These are phyloP conservation scores for Pichia inconspicua DNA, from an alignment of 1,139 yeast genomes.

Conservation along the genomic window DNA sequence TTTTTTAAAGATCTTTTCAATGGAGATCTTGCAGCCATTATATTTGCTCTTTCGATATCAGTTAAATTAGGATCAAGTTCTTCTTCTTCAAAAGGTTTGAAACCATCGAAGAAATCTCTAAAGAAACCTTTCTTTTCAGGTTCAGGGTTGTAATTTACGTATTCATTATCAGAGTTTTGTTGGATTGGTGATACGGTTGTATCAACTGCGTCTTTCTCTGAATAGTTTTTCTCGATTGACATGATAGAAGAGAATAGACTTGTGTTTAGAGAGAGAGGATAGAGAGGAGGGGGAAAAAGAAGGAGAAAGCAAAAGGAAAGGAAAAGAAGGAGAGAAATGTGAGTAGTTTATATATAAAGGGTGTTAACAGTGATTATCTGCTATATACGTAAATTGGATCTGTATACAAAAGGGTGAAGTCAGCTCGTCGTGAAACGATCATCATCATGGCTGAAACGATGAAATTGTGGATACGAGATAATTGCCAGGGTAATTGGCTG, in stretches of 20 bases:
- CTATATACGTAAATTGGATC: too few relatives aligned
- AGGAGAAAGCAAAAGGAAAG: too few relatives aligned
- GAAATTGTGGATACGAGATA: too few relatives aligned
- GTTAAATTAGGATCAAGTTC: slow-evolving; percentile 63
- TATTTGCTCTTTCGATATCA: slow-evolving; percentile 61
- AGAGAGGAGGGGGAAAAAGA: too few relatives aligned
- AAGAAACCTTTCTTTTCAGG: slow-evolving; percentile 11
- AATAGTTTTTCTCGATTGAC: slow-evolving; percentile 19
- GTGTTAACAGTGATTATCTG: too few relatives aligned
- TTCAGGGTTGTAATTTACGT: slow-evolving; percentile 2
- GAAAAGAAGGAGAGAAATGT: background rate
- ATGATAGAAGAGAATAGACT: too few relatives aligned
- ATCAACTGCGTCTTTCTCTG: slow-evolving; percentile 19
- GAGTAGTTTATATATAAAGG: too few relatives aligned
- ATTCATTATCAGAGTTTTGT: slow-evolving; percentile 4
- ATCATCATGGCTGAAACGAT: too few relatives aligned
- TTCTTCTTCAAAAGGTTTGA: slow-evolving; percentile 26
- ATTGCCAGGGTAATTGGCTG: too few relatives aligned
- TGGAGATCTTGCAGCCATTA: slow-evolving; percentile 63
- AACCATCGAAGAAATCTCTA: slow-evolving; percentile 24
- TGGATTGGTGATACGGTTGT: slow-evolving; percentile 21
- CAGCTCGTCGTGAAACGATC: too few relatives aligned
- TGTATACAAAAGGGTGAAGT: too few relatives aligned
- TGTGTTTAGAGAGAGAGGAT: too few relatives aligned
- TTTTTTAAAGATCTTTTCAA: slow-evolving; percentile 53